Evolutionary conservation across 768 basidiomycete genomes (phyloP).

Genomic region (Dioszegia aurantiaca): DNA sequence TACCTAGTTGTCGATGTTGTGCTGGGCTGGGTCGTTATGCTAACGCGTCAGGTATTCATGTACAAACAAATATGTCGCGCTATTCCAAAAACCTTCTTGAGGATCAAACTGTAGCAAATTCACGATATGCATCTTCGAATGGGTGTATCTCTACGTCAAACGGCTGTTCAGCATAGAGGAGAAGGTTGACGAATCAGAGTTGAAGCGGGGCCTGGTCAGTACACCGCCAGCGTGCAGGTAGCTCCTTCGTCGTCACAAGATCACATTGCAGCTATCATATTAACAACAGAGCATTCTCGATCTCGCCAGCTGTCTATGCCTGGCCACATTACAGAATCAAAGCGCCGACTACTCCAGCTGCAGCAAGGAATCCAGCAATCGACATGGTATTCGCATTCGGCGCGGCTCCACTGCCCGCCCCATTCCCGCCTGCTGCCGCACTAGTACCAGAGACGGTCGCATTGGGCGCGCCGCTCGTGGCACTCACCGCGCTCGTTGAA

Average conservation of each 20-base stretch:
- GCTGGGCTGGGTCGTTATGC: slow-evolving; percentile 38
- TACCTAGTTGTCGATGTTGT: too few species aligned
- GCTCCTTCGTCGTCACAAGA: too few species aligned
- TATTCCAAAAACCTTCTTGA: slow-evolving; percentile 28
- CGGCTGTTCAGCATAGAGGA: not conserved
- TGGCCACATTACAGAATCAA: slow-evolving; percentile 2
- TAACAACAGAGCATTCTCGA: too few species aligned
- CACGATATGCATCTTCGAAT: slow-evolving; percentile 9
- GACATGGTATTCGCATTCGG: not conserved
- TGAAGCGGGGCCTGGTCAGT: too few species aligned
- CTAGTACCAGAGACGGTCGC: not conserved
- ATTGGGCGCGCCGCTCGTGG: not conserved
- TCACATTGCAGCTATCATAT: too few species aligned
- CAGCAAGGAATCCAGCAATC: slow-evolving; percentile 8
- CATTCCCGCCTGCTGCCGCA: not conserved
- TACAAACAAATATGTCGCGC: slow-evolving; percentile 66
- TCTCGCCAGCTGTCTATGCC: too few species aligned
- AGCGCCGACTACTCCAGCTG: slow-evolving; percentile 4
- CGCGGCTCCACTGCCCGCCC: slow-evolving; percentile 1
- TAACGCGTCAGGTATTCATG: slow-evolving; percentile 71
- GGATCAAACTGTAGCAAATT: not conserved
- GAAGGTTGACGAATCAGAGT: too few species aligned
- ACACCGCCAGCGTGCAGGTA: too few species aligned
- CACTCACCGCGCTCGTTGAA: not conserved
- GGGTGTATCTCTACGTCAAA: not conserved